Evolutionary conservation across 1,139 yeast species (phyloP), one percentile per base, ranked within the genome.

Genomic region (Kodamaea sp.): DNA sequence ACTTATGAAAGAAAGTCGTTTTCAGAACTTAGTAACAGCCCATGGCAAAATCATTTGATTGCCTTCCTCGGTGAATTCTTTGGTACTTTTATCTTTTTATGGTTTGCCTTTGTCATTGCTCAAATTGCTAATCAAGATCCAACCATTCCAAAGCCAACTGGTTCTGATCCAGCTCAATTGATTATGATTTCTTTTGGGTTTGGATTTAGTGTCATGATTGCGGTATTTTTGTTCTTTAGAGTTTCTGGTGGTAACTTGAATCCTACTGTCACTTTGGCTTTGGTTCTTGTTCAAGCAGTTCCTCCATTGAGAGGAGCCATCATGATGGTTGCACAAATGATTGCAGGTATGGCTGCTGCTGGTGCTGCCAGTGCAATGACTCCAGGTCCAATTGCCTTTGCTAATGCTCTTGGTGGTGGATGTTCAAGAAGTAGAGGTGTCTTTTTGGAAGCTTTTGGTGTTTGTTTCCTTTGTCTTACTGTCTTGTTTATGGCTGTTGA

Each of bases 281-380:
- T 87, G 57, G 74, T 80, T 15, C 66, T 84, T 37, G 84, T 85
- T 24, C 76, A 84, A 47, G 94, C 89, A 39, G 73, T 84, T 45
- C 76, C 87, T 32, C 89, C 92, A 41, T 44, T 82, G 30, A 78
- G 95, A 61, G 92, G 86, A 50, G 62, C 68, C 30, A 60, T 84
- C 41, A 78, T 84, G 80, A 64, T 78, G 63, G 38, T 80, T 40
- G 56, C 90, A 34, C 95, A 88, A 67, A 62, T 87, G 54, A 63
- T 86, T 58, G 96, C 84, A 38, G 95, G 95, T 63, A 83, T 88
- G 81, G 88, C 89, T 53, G 96, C 96, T 44, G 95, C 95, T 43
- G 96, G 88, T 61, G 92, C 89, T 34, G 95, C 90, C 36, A 68
- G 78, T 49, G 95, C 89, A 37, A 77, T 87, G 83, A 84, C 94